phyloP scores from a whole-genome alignment of 495 filamentous ascomycete species.

The Hapsidospora chrysogenum region DNA sequence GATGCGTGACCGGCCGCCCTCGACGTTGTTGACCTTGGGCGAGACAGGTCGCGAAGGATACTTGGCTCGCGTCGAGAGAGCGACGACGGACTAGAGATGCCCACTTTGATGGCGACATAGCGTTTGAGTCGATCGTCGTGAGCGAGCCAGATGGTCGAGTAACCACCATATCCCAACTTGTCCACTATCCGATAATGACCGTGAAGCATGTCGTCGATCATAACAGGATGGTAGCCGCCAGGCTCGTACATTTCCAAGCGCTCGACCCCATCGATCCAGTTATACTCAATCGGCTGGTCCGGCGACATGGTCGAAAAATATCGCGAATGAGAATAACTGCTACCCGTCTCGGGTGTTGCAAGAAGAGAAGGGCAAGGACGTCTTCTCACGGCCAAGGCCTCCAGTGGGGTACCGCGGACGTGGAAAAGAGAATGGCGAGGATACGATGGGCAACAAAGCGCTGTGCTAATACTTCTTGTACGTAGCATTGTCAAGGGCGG shows the following conservation, averaged over 20 bases:
- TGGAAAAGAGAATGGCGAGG: no score
- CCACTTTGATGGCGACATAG: conserved; percentile 20
- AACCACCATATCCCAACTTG: conserved; percentile 20
- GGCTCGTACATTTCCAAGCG: conserved; percentile 16
- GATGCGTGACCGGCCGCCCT: no score
- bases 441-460: no score
- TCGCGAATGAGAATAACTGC: not conserved
- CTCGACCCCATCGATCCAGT: conserved; percentile 19
- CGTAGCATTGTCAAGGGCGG: no score
- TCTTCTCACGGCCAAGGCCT: no score
- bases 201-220: conserved; percentile 11
- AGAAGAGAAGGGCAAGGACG: no score
- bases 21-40: not conserved
- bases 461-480: no score
- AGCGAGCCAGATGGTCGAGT: conserved; percentile 25
- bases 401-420: no score
- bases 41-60: conserved; percentile 7
- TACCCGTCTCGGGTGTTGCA: no score
- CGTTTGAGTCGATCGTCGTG: conserved; percentile 9
- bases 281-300: conserved; percentile 8
- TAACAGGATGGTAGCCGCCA: conserved; percentile 21
- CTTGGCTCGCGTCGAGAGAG: conserved; percentile 6
- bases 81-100: conserved; percentile 8
- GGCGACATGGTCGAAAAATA: not conserved
- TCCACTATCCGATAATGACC: conserved; percentile 16